Evolutionary conservation across 345 rosid genomes (phyloP).

Genomic region (Eutrema japonicum): DNA sequence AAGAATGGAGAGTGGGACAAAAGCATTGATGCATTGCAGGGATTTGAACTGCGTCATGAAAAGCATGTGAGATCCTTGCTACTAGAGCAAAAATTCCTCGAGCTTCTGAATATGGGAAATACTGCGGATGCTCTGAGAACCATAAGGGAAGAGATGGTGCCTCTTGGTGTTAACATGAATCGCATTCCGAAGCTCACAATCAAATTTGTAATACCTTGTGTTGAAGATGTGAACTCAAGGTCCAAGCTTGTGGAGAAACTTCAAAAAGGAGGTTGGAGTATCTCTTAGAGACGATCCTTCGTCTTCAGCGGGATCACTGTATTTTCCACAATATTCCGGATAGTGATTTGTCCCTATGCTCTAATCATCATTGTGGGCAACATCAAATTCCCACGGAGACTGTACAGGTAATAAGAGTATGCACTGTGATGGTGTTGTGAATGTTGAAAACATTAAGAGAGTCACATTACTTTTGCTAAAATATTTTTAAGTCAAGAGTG

Average conservation of each 20-base stretch:
- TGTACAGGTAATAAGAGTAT: slow-evolving; percentile 53
- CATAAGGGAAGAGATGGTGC: slow-evolving; percentile 53
- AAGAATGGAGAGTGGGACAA: slow-evolving; percentile 57
- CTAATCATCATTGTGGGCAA: slow-evolving; percentile 51
- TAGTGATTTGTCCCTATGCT: slow-evolving; percentile 53
- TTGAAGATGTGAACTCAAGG: slow-evolving; percentile 10
- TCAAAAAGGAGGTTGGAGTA: slow-evolving; percentile 58
- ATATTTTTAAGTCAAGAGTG: neutral
- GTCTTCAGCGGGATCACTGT: slow-evolving; percentile 45
- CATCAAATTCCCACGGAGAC: slow-evolving; percentile 55
- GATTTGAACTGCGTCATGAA: slow-evolving; percentile 45
- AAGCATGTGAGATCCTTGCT: slow-evolving; percentile 49
- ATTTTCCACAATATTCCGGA: slow-evolving; percentile 51
- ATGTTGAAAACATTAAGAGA: neutral
- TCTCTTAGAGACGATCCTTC: slow-evolving; percentile 55
- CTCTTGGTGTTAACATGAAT: slow-evolving; percentile 46
- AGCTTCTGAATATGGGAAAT: slow-evolving; percentile 41
- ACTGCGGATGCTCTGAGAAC: slow-evolving; percentile 46
- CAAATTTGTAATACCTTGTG: slow-evolving; percentile 39
- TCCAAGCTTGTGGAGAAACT: slow-evolving; percentile 45
- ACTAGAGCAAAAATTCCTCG: slow-evolving; percentile 60
- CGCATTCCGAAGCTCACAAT: slow-evolving; percentile 53
- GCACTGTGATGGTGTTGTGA: slow-evolving; percentile 6
- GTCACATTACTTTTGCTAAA: slow-evolving; percentile 1
- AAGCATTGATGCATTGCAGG: slow-evolving; percentile 47